Conservation (phyloP, 768 basidiomycete genomes). For the Suillus spraguei region DNA sequence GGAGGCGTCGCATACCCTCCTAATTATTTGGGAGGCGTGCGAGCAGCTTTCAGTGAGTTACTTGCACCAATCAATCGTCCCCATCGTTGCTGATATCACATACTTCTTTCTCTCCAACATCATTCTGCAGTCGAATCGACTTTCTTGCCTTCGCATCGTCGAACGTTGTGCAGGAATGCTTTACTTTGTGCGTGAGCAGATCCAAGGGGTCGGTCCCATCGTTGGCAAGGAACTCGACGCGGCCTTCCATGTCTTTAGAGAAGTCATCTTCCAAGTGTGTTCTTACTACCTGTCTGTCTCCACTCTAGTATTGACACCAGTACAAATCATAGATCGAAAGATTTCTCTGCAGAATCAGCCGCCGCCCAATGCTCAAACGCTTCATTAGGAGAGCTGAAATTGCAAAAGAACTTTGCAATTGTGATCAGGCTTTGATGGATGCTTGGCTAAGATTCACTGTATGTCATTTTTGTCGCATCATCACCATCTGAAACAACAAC, state of each 20-base stretch:
- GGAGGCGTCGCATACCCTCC: constrained; percentile 50
- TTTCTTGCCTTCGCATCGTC: constrained; percentile 69
- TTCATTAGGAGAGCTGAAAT: constrained; percentile 79
- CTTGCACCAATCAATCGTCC: not conserved
- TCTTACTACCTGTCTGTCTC: not conserved
- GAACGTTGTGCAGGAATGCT: constrained; percentile 76
- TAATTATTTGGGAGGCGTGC: constrained; percentile 66
- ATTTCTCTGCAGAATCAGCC: constrained; percentile 59
- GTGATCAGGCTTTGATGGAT: constrained; percentile 55
- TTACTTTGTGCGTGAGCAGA: constrained; percentile 61
- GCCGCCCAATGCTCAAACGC: constrained; percentile 75
- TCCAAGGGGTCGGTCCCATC: constrained; percentile 54
- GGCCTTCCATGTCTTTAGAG: constrained; percentile 53
- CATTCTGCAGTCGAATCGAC: constrained; percentile 57
- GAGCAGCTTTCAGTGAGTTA: constrained; percentile 60
- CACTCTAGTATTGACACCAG: not conserved
- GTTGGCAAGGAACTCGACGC: constrained; percentile 51
- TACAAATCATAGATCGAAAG: constrained; percentile 41
- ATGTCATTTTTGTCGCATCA: not conserved
- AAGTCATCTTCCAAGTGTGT: constrained; percentile 33
- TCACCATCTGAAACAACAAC: not conserved
- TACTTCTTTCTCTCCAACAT: not conserved
- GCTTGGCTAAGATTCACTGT: constrained; percentile 27
- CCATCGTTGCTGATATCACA: not conserved
- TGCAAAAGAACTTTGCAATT: constrained; percentile 48